These are phyloP conservation scores for Diatrype stigma DNA, from an alignment of 2,329 filamentous ascomycete genomes.

Conservation along the genomic window DNA sequence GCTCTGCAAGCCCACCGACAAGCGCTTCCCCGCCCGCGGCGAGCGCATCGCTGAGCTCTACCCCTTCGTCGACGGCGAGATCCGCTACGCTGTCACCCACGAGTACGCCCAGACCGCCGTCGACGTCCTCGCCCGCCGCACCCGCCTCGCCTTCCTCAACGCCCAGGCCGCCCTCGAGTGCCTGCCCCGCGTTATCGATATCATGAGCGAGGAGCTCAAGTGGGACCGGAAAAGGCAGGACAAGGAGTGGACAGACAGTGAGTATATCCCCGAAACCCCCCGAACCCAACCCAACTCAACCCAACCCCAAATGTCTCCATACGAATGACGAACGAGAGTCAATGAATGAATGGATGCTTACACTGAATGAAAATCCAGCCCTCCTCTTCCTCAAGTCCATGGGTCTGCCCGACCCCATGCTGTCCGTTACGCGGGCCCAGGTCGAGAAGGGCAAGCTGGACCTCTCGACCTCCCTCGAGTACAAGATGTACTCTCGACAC, in stretches of 20 bases:
- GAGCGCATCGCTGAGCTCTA: constrained; percentile 76
- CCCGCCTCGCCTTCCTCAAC: constrained; percentile 83
- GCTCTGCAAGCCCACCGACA: constrained; percentile 70
- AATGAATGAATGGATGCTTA: not conserved
- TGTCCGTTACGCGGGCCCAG: constrained; percentile 53
- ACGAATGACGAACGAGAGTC: too few relatives aligned
- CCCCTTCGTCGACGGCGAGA: constrained; percentile 87
- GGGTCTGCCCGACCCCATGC: constrained; percentile 59
- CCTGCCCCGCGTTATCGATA: constrained; percentile 78
- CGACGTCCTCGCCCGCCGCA: constrained; percentile 81
- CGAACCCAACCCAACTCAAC: not conserved
- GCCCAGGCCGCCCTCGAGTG: constrained; percentile 86
- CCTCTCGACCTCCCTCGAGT: constrained; percentile 53
- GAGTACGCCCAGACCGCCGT: constrained; percentile 91
- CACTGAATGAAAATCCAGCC: constrained; percentile 33
- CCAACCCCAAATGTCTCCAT: too few relatives aligned
- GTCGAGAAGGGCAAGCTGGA: constrained; percentile 58
- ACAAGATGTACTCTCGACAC: constrained; percentile 59
- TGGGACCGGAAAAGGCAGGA: constrained; percentile 74
- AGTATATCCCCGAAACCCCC: constrained; percentile 27
- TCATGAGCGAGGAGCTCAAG: constrained; percentile 79
- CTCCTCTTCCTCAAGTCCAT: constrained; percentile 60
- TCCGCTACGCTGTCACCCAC: constrained; percentile 80
- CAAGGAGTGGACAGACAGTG: constrained; percentile 73
- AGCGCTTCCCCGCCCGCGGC: constrained; percentile 78